Conservation (phyloP, 768 basidiomycete genomes). For the Suillus bovinus region DNA sequence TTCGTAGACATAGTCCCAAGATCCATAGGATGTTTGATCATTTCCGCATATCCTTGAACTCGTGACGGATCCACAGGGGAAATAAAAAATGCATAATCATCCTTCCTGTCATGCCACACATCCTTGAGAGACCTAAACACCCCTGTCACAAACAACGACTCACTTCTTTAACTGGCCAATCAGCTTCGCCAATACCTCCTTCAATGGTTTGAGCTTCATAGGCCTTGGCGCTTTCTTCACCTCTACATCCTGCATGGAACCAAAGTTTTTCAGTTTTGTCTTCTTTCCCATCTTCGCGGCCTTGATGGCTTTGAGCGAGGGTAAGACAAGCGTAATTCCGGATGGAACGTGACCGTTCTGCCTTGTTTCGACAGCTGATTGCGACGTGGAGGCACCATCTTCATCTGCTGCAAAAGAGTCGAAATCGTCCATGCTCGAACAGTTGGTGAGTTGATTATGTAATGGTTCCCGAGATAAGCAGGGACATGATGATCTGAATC, state of each 20-base stretch:
- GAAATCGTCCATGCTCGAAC: constrained; percentile 34
- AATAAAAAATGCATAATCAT: constrained; percentile 85
- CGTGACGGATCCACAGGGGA: constrained; percentile 60
- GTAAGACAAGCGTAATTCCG: constrained; percentile 66
- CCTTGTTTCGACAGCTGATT: constrained; percentile 20
- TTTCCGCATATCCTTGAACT: constrained; percentile 63
- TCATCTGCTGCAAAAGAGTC: constrained; percentile 29
- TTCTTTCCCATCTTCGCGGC: constrained; percentile 55
- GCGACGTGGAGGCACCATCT: constrained; percentile 31
- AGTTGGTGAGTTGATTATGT: constrained; percentile 13
- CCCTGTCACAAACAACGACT: constrained; percentile 15
- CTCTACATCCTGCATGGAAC: constrained; percentile 23
- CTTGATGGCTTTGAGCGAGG: constrained; percentile 63
- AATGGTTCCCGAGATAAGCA: constrained; percentile 9
- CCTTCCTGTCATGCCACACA: constrained; percentile 52
- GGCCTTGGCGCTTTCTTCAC: constrained; percentile 50
- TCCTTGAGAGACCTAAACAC: constrained; percentile 11
- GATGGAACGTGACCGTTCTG: constrained; percentile 31
- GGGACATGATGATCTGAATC: constrained; percentile 3
- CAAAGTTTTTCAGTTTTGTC: constrained; percentile 36
- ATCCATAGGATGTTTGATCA: constrained; percentile 89
- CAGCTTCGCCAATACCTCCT: constrained; percentile 67
- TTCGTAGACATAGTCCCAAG: constrained; percentile 84
- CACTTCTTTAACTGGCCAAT: constrained; percentile 78
- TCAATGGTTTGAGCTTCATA: constrained; percentile 75